Conservation (phyloP, 176 grass and related monocot genomes). For the Pharus latifolius region DNA sequence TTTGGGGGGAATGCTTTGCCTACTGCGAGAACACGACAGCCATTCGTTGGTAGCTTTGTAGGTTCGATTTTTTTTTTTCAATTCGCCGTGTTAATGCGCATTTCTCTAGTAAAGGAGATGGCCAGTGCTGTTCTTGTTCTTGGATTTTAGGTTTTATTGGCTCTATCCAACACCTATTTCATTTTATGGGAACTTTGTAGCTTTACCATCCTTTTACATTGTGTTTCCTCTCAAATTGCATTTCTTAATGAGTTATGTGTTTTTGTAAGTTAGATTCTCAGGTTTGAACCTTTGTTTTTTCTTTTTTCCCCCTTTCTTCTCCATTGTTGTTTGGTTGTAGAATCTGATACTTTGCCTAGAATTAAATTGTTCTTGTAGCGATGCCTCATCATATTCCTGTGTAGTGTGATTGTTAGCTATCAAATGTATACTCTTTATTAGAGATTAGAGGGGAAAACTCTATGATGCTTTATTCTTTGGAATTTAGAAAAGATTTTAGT, state of each 20-base stretch:
- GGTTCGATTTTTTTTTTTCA: neutral
- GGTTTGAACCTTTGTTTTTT: neutral
- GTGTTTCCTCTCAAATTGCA: no score
- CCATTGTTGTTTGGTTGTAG: neutral
- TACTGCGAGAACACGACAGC: neutral
- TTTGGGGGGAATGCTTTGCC: no score
- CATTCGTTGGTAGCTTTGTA: neutral
- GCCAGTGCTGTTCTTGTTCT: neutral
- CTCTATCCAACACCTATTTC: neutral
- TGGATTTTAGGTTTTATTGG: neutral
- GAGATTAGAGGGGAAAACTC: neutral
- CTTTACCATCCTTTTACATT: neutral
- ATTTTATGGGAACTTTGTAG: neutral
- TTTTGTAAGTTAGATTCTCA: no score
- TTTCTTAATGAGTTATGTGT: no score
- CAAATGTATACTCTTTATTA: neutral
- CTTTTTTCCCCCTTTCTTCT: neutral
- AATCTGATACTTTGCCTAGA: neutral
- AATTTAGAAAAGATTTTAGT: no score
- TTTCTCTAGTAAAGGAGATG: neutral
- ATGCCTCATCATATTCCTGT: neutral
- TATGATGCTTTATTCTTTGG: neutral
- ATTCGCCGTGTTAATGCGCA: neutral
- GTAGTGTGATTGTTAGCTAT: neutral
- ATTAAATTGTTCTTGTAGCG: neutral